Conservation (phyloP, 2,329 filamentous ascomycete genomes). For the Nemania sp. region DNA sequence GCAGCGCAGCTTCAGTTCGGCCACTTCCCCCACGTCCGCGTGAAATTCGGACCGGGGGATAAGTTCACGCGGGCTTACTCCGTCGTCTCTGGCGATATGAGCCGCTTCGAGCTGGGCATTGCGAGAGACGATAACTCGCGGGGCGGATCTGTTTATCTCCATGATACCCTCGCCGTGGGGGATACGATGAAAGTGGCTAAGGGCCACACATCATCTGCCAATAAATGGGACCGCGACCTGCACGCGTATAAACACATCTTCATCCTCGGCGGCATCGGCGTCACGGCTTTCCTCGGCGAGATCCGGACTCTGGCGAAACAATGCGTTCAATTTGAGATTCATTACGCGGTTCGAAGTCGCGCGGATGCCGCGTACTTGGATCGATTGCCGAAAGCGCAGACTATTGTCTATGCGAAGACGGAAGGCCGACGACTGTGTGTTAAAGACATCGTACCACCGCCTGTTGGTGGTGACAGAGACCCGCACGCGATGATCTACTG, state of each 20-base stretch:
- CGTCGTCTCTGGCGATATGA: constrained; percentile 55
- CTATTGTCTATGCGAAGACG: constrained; percentile 34
- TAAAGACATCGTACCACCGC: constrained; percentile 44
- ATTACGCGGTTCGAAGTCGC: constrained; percentile 37
- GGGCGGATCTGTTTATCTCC: constrained; percentile 63
- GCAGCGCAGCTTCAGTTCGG: constrained; percentile 40
- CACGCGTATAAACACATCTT: constrained; percentile 34
- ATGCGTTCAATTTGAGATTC: constrained; percentile 32
- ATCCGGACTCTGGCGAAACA: constrained; percentile 27
- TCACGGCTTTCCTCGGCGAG: constrained; percentile 38
- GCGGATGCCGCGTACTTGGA: constrained; percentile 37
- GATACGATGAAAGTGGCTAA: constrained; percentile 51
- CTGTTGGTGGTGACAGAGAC: constrained; percentile 27
- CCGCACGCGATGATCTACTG: constrained; percentile 39
- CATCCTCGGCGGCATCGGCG: constrained; percentile 38
- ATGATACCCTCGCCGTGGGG: constrained; percentile 54
- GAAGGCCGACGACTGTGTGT: constrained; percentile 33
- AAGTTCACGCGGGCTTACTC: constrained; percentile 59
- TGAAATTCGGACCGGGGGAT: constrained; percentile 60
- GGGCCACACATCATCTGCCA: constrained; percentile 28
- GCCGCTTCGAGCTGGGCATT: constrained; percentile 61
- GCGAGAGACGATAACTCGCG: constrained; percentile 58
- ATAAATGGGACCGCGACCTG: constrained; percentile 2
- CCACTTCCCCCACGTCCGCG: constrained; percentile 56
- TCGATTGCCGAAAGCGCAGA: constrained; percentile 29